These are phyloP conservation scores for Brassica rapa DNA, from an alignment of 345 rosid genomes.

Conservation along the genomic window DNA sequence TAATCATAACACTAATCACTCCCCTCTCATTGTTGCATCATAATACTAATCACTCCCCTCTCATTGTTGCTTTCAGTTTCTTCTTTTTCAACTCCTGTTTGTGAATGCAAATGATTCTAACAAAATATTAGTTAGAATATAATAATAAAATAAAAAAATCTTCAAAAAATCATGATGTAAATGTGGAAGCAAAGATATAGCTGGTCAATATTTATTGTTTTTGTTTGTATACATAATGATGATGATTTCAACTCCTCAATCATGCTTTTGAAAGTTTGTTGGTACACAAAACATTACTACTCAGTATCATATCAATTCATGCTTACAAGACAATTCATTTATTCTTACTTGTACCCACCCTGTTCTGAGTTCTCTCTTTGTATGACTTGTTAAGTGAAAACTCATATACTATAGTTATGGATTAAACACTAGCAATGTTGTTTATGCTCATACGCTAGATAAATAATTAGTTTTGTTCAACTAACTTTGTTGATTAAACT, in stretches of 20 bases:
- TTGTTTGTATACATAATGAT: slow-evolving; percentile 1
- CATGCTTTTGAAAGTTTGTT: slow-evolving; percentile 19
- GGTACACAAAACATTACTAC: background rate
- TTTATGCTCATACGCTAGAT: background rate
- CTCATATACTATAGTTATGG: background rate
- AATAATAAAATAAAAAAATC: background rate
- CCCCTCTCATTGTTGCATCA: background rate
- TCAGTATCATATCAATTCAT: background rate
- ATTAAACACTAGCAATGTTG: background rate
- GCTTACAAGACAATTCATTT: background rate
- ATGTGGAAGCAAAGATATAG: slow-evolving; percentile 29
- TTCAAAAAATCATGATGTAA: slow-evolving; percentile 17
- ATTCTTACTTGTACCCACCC: background rate
- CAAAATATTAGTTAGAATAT: slow-evolving; percentile 1
- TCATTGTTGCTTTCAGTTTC: background rate
- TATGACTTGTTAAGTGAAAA: background rate
- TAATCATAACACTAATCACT: background rate
- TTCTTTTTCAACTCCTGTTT: slow-evolving; percentile 6
- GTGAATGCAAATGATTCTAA: slow-evolving; percentile 31
- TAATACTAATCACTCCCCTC: background rate
- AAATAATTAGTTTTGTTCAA: slow-evolving; percentile 14
- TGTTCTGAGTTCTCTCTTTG: background rate
- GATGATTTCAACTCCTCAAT: background rate
- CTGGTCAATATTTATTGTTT: slow-evolving; percentile 17
- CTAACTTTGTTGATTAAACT: background rate